Evolutionary conservation across 805 yeast genomes (phyloP).

Genomic region (Nakazawaea pomicola): DNA sequence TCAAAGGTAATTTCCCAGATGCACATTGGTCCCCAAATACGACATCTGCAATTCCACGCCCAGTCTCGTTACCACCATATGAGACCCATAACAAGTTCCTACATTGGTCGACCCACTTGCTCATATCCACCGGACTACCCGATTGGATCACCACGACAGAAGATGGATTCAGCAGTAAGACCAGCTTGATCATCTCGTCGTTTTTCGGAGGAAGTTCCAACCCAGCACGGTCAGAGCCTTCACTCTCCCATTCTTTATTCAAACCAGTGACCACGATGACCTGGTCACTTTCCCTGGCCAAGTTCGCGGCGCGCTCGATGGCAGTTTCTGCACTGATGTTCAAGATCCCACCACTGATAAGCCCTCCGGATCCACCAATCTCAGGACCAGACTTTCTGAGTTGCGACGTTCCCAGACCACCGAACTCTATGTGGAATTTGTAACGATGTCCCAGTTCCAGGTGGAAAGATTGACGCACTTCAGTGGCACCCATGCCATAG

Average conservation of each 20-base stretch:
- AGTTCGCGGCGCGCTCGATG: slow-evolving; percentile 24
- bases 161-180: slow-evolving; percentile 28
- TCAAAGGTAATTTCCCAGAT: slow-evolving; percentile 35
- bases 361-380: slow-evolving; percentile 18
- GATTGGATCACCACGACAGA: slow-evolving; percentile 34
- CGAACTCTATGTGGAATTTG: slow-evolving; percentile 43
- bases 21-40: slow-evolving; percentile 39
- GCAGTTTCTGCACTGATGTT: slow-evolving; percentile 13
- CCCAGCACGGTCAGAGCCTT: slow-evolving; percentile 33
- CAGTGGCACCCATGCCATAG: slow-evolving; percentile 52
- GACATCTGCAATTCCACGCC: slow-evolving; percentile 37
- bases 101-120: slow-evolving; percentile 32
- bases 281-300: slow-evolving; percentile 30
- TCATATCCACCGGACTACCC: slow-evolving; percentile 36
- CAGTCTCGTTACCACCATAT: slow-evolving; percentile 36
- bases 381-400: slow-evolving; percentile 8
- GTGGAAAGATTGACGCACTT: slow-evolving; percentile 33
- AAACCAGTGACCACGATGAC: slow-evolving; percentile 32
- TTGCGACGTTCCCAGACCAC: slow-evolving; percentile 37
- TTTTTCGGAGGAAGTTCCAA: slow-evolving; percentile 33
- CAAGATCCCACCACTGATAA: slow-evolving; percentile 17
- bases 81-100: slow-evolving; percentile 30
- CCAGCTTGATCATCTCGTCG: slow-evolving; percentile 27
- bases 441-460: slow-evolving; percentile 42
- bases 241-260: slow-evolving; percentile 36